phyloP scores from a whole-genome alignment of 805 yeast genomes.

The Maudiozyma saulgeensis region DNA sequence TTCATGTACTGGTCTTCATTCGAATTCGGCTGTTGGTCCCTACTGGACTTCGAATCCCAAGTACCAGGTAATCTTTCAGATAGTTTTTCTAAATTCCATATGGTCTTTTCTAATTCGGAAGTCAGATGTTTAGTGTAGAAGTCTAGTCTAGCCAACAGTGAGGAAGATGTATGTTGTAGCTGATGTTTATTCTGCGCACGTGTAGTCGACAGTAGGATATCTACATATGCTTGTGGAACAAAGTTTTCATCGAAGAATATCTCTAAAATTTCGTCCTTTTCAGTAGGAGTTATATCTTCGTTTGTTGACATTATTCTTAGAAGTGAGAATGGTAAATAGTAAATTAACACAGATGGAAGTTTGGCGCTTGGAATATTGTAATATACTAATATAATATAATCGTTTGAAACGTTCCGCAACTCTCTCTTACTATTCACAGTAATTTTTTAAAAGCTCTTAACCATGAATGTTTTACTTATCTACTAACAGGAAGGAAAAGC shows the following conservation, averaged over 20 bases:
- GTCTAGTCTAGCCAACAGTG: conserved; percentile 51
- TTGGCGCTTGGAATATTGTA: no score
- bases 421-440: no score
- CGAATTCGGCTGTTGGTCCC: conserved; percentile 2
- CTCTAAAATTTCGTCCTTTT: conserved; percentile 37
- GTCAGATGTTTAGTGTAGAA: conserved; percentile 52
- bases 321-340: not conserved
- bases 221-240: conserved; percentile 55
- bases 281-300: not conserved
- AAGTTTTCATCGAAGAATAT: conserved; percentile 65
- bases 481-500: no score
- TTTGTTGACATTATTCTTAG: conserved; percentile 3
- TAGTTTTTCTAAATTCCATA: conserved; percentile 39
- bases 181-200: conserved; percentile 27
- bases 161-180: conserved; percentile 40
- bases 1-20: conserved; percentile 12
- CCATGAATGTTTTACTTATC: no score
- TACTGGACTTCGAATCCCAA: conserved; percentile 8
- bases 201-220: conserved; percentile 45
- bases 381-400: no score
- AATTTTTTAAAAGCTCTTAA: no score
- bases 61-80: conserved; percentile 42
- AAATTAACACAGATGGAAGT: not conserved
- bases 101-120: conserved; percentile 41
- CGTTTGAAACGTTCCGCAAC: no score